Evolutionary conservation across 2,329 filamentous ascomycete genomes (phyloP).

Genomic region (Penicillium hesseltinei): DNA sequence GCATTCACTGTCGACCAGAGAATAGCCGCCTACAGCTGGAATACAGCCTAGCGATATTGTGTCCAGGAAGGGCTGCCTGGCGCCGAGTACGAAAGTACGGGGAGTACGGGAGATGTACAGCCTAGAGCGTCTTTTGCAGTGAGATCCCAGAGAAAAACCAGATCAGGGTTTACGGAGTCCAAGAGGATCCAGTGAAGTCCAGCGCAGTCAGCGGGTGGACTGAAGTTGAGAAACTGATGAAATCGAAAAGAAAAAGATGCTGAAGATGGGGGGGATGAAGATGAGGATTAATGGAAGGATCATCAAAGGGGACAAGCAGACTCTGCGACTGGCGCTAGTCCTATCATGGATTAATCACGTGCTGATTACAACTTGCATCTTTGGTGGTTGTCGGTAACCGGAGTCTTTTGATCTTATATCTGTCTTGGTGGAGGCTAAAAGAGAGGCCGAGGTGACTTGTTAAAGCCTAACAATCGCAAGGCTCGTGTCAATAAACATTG

Average conservation of each 20-base stretch:
- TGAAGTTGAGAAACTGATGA: slow-evolving; percentile 8
- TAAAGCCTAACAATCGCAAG: background rate
- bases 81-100: slow-evolving; percentile 38
- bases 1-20: slow-evolving; percentile 32
- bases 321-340: slow-evolving; percentile 6
- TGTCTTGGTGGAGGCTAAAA: background rate
- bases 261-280: slow-evolving; percentile 11
- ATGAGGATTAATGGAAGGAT: slow-evolving; percentile 13
- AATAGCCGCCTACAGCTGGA: slow-evolving; percentile 40
- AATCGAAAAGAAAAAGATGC: slow-evolving; percentile 12
- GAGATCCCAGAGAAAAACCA: slow-evolving; percentile 17
- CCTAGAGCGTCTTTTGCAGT: slow-evolving; percentile 29
- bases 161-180: slow-evolving; percentile 28
- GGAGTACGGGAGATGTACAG: slow-evolving; percentile 27
- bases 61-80: slow-evolving; percentile 28
- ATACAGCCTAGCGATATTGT: slow-evolving; percentile 39
- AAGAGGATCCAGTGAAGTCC: slow-evolving; percentile 6
- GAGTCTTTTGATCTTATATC: background rate
- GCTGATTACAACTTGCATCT: background rate
- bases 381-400: background rate
- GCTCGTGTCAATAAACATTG: background rate
- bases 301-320: slow-evolving; percentile 10
- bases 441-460: background rate
- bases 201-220: slow-evolving; percentile 5
- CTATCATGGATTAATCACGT: background rate